Evolutionary conservation across 768 basidiomycete species (phyloP).

Genomic region (Pisolithus orientalis): DNA sequence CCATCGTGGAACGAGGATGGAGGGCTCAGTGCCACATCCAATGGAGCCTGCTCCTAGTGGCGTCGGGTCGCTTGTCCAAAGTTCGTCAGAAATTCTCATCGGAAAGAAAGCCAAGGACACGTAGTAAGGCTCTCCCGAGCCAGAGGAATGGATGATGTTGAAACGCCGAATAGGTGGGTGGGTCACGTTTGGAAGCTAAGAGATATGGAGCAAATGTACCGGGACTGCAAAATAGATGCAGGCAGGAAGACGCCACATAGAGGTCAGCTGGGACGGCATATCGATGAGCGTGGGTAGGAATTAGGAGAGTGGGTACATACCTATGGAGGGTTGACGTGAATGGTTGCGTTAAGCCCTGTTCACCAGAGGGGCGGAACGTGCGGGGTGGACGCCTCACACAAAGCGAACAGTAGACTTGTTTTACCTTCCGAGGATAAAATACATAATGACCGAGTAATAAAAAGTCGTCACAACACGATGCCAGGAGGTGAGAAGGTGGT

Average conservation of each 20-base stretch:
- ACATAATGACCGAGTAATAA: constrained; percentile 8
- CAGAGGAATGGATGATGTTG: not conserved
- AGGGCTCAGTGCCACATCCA: too few species aligned
- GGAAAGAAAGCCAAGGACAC: too few species aligned
- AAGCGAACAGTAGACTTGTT: not conserved
- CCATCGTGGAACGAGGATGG: not conserved
- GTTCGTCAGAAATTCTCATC: too few species aligned
- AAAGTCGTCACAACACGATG: not conserved
- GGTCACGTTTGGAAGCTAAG: not conserved
- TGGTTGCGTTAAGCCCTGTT: not conserved
- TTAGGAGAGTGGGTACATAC: not conserved
- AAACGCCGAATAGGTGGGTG: not conserved
- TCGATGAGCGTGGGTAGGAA: not conserved
- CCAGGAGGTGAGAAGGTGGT: not conserved
- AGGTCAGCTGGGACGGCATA: not conserved
- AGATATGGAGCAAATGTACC: not conserved
- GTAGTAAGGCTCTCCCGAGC: too few species aligned
- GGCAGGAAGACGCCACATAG: not conserved
- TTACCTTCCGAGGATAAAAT: constrained; percentile 3
- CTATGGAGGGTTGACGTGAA: not conserved
- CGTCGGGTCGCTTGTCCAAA: too few species aligned
- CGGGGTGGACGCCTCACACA: not conserved
- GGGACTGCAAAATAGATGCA: not conserved
- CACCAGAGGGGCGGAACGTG: not conserved
- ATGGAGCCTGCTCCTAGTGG: too few species aligned